A percentile compares a stretch with the other conserved stretches of the same genome.
Conservation (phyloP, 1,284 basidiomycete species). For the Pascua guehoae region DNA sequence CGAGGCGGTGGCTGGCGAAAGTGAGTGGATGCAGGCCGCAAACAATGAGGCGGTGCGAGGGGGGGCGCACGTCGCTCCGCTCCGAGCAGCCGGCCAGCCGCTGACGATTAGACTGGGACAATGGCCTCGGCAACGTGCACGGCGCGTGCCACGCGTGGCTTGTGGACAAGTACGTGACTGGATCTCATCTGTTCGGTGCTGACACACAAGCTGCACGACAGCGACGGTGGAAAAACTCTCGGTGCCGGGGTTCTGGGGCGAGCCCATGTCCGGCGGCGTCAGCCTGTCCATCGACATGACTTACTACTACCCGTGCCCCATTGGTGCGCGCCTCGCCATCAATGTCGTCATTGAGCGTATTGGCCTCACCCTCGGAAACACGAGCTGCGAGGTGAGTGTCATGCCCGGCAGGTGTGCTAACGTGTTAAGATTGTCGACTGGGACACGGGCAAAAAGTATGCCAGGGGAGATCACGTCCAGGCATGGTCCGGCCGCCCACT, state of each 20-base stretch:
- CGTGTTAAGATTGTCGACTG: too few relatives aligned
- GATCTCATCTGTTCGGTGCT: neutral
- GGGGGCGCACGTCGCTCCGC: too few relatives aligned
- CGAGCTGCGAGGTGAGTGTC: too few relatives aligned
- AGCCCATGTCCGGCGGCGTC: constrained; percentile 31
- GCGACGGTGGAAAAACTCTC: constrained; percentile 12
- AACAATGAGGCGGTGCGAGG: too few relatives aligned
- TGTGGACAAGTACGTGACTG: constrained; percentile 24
- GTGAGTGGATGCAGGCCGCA: too few relatives aligned
- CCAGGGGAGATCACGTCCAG: too few relatives aligned
- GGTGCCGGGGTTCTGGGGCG: constrained; percentile 32
- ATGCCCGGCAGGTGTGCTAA: too few relatives aligned
- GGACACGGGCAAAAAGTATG: too few relatives aligned
- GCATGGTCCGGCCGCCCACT: too few relatives aligned
- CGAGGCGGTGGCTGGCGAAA: neutral
- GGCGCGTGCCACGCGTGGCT: constrained; percentile 39
- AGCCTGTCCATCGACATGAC: constrained; percentile 27
- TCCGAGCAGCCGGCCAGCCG: too few relatives aligned
- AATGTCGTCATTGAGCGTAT: too few relatives aligned
- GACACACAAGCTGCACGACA: neutral
- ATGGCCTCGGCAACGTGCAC: constrained; percentile 31
- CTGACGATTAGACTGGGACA: constrained; percentile 21
- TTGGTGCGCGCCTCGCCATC: neutral
- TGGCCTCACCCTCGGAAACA: too few relatives aligned
- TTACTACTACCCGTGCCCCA: constrained; percentile 24